A percentile compares a stretch with the other conserved stretches of the same genome.
These are phyloP conservation scores for Phalaenopsis equestris DNA, from an alignment of 106 monocot species.

Conservation along the genomic window DNA sequence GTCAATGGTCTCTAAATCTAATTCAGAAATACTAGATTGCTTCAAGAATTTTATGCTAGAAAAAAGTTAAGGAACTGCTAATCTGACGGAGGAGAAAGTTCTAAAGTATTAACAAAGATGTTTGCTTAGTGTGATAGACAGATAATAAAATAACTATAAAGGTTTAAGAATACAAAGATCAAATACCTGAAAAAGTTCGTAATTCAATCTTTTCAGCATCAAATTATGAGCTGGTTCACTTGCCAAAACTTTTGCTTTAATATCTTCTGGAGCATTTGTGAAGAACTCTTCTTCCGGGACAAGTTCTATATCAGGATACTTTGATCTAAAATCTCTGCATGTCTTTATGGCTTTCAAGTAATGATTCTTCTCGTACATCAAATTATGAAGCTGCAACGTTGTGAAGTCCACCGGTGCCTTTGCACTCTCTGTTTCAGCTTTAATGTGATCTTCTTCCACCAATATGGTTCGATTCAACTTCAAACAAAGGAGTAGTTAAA, in stretches of 20 bases:
- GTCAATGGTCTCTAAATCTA: not conserved
- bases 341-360: slow-evolving; percentile 91
- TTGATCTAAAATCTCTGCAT: slow-evolving; percentile 82
- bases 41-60: not conserved
- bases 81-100: not conserved
- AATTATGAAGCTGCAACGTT: slow-evolving; percentile 83
- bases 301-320: slow-evolving; percentile 81
- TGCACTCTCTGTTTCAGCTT: slow-evolving; percentile 77
- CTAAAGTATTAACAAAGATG: not conserved
- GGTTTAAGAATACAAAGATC: not conserved
- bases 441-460: slow-evolving; percentile 82
- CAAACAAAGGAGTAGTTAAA: not conserved
- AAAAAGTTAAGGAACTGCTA: not conserved
- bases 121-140: not conserved
- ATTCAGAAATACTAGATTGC: not conserved
- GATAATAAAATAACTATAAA: not conserved
- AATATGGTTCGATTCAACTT: slow-evolving; percentile 80
- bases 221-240: slow-evolving; percentile 61
- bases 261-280: slow-evolving; percentile 54
- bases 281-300: slow-evolving; percentile 81
- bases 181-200: slow-evolving; percentile 76
- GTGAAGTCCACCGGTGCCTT: slow-evolving; percentile 92
- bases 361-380: slow-evolving; percentile 97
- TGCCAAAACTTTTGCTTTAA: slow-evolving; percentile 47
- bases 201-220: slow-evolving; percentile 95